These are phyloP conservation scores for Ehretia macrophylla DNA, from an alignment of 257 asterid genomes.

Conservation along the genomic window DNA sequence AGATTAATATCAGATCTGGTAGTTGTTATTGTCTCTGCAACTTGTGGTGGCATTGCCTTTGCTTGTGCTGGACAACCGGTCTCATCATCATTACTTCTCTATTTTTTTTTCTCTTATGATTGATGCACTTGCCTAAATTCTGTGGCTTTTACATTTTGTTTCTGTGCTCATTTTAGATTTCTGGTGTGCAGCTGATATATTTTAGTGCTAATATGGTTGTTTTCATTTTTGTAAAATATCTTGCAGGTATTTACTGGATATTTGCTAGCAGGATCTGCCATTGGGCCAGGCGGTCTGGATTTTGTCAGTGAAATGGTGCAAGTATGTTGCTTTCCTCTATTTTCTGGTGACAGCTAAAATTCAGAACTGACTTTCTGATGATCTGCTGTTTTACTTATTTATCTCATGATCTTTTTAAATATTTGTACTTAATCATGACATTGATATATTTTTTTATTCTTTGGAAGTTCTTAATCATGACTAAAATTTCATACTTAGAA, in stretches of 20 bases:
- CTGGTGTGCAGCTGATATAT: constrained; percentile 6
- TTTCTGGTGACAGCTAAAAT: neutral
- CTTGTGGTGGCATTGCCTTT: constrained; percentile 88
- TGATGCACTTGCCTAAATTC: neutral
- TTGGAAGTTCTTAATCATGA: neutral
- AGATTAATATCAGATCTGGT: constrained; percentile 85
- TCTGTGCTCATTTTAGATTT: constrained; percentile 5
- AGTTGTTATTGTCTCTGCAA: constrained; percentile 81
- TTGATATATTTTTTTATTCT: neutral
- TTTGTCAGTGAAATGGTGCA: constrained; percentile 88
- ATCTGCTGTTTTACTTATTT: neutral
- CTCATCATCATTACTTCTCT: constrained; percentile 22
- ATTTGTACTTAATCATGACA: neutral
- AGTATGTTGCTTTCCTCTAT: constrained; percentile 37
- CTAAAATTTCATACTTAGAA: neutral
- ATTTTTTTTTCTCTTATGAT: constrained; percentile 9
- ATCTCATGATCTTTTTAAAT: neutral
- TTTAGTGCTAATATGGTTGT: neutral
- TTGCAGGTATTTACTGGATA: constrained; percentile 86
- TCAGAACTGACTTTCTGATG: neutral
- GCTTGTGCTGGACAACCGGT: constrained; percentile 94
- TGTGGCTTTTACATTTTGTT: constrained; percentile 8
- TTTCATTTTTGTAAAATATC: constrained; percentile 3
- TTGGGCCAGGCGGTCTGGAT: constrained; percentile 89
- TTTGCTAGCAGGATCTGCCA: constrained; percentile 75